Evolutionary conservation across 2,329 filamentous ascomycete species (phyloP).

Genomic region (Davidsoniella virescens): DNA sequence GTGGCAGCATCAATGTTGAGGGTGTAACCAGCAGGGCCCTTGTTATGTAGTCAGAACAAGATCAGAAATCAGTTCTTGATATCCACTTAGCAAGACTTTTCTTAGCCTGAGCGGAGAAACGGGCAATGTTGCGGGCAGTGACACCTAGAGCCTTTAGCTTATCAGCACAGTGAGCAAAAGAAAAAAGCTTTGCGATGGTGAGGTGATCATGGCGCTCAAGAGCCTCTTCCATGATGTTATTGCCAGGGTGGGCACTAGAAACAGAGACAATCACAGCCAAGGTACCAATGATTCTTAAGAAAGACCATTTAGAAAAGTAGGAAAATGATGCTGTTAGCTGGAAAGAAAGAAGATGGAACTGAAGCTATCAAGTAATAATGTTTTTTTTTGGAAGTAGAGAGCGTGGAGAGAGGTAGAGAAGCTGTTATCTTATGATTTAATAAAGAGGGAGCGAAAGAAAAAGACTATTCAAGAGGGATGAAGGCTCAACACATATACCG

Average conservation of each 20-base stretch:
- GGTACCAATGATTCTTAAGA: constrained; percentile 8
- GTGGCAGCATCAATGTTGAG: constrained; percentile 17
- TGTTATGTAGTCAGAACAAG: constrained; percentile 21
- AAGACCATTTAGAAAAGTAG: constrained; percentile 4
- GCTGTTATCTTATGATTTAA: not conserved
- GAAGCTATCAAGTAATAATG: not conserved
- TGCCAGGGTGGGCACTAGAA: constrained; percentile 30
- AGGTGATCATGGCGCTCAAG: constrained; percentile 31
- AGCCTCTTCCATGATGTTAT: constrained; percentile 31
- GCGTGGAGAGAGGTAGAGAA: not conserved
- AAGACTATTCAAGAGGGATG: not conserved
- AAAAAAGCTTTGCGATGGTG: constrained; percentile 23
- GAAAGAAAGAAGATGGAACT: not conserved
- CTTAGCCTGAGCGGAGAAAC: constrained; percentile 27
- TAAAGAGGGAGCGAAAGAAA: not conserved
- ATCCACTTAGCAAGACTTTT: constrained; percentile 27
- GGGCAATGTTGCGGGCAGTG: constrained; percentile 26
- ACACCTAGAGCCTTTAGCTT: constrained; percentile 31
- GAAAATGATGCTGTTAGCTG: not conserved
- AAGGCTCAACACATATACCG: constrained; percentile 6
- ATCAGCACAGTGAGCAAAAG: constrained; percentile 29
- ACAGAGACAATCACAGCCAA: constrained; percentile 12
- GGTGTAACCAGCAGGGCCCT: constrained; percentile 20
- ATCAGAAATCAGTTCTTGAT: constrained; percentile 18
- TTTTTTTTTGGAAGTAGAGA: no score